Conservation (phyloP, 768 basidiomycete species). For the Amanita brunnescens region DNA sequence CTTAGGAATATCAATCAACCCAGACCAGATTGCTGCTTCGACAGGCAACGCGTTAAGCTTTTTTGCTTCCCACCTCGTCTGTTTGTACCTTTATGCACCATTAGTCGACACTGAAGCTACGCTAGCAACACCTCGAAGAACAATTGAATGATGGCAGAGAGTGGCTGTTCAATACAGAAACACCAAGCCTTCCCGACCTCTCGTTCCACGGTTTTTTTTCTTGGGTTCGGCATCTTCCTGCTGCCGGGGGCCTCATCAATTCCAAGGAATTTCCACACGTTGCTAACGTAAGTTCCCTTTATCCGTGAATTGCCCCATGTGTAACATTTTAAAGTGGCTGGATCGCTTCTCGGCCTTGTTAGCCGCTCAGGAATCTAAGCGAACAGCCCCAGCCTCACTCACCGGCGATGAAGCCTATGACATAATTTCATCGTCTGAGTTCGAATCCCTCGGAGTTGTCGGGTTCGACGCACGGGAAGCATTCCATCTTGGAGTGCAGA, state of each 20-base stretch:
- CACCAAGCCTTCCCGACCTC: conserved; percentile 44
- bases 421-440: conserved; percentile 26
- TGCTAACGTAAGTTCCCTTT: conserved; percentile 25
- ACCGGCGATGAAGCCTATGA: conserved; percentile 35
- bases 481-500: conserved; percentile 28
- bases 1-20: background rate
- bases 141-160: conserved; percentile 44
- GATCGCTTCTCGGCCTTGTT: conserved; percentile 29
- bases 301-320: background rate
- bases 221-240: conserved; percentile 33
- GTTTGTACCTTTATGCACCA: conserved; percentile 5
- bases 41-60: conserved; percentile 19
- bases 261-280: conserved; percentile 28
- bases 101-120: background rate
- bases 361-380: conserved; percentile 18
- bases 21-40: background rate
- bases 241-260: conserved; percentile 29
- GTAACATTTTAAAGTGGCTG: conserved; percentile 33
- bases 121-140: conserved; percentile 25
- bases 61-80: conserved; percentile 41
- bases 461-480: conserved; percentile 42
- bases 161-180: conserved; percentile 49
- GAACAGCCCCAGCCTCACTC: conserved; percentile 19
- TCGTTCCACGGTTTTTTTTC: conserved; percentile 39
- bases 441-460: conserved; percentile 29